Evolutionary conservation across 768 basidiomycete species (phyloP).

Genomic region (Antrodiella citrinella): DNA sequence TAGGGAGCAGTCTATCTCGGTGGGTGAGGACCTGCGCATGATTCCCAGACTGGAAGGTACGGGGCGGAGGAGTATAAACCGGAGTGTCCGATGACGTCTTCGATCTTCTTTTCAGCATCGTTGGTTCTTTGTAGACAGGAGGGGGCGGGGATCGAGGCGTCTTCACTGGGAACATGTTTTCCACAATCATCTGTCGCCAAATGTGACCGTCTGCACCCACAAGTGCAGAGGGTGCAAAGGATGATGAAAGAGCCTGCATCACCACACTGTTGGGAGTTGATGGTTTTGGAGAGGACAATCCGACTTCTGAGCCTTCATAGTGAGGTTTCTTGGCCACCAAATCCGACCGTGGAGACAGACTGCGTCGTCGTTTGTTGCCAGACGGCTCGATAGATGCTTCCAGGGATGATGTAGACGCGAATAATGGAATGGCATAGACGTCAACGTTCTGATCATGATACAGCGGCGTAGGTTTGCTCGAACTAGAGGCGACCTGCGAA

Average conservation of each 20-base stretch:
- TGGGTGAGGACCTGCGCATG: neutral
- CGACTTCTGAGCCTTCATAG: neutral
- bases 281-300: neutral
- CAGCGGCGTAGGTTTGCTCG: conserved; percentile 32
- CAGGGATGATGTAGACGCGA: conserved; percentile 8
- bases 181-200: conserved; percentile 45
- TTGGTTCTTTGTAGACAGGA: neutral
- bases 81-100: neutral
- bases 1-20: conserved; percentile 8
- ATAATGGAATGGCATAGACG: conserved; percentile 52
- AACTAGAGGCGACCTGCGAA: conserved; percentile 18
- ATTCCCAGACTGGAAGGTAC: neutral
- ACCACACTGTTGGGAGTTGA: no score
- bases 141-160: conserved; percentile 8
- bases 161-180: conserved; percentile 45
- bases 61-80: neutral
- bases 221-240: conserved; percentile 27
- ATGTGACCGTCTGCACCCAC: conserved; percentile 39
- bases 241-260: no score
- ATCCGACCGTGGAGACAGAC: conserved; percentile 12
- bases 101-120: conserved; percentile 9
- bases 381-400: neutral
- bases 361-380: conserved; percentile 23
- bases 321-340: neutral
- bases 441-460: conserved; percentile 58